Conservation (phyloP, 164 flowering plant species). For the Protea cynaroides region DNA sequence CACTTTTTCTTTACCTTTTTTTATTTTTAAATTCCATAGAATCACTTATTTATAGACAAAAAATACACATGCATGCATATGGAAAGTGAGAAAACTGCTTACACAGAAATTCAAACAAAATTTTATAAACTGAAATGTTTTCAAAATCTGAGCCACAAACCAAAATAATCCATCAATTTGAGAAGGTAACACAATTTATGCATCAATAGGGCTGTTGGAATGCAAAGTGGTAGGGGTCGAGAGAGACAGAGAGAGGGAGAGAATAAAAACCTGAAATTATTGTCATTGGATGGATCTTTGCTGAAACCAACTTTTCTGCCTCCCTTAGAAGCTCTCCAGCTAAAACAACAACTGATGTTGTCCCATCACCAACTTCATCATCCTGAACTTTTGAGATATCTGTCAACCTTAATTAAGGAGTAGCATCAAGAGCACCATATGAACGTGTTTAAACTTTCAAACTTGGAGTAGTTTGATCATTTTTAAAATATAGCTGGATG, state of each 20-base stretch:
- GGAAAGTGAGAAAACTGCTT: too few species aligned
- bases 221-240: not conserved
- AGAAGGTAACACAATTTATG: not conserved
- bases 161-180: not conserved
- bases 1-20: too few species aligned
- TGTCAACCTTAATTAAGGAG: conserved; percentile 31
- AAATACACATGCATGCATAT: too few species aligned
- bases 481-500: not conserved
- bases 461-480: too few species aligned
- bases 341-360: conserved; percentile 96
- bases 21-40: too few species aligned
- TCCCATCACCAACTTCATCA: conserved; percentile 99
- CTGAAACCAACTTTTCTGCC: conserved; percentile 81
- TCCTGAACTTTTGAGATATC: conserved; percentile 98
- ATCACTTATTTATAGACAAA: too few species aligned
- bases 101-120: too few species aligned
- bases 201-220: too few species aligned
- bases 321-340: conserved; percentile 96
- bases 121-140: too few species aligned
- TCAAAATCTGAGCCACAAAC: not conserved
- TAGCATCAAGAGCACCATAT: not conserved
- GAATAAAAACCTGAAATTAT: conserved; percentile 64
- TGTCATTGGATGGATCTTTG: conserved; percentile 98
- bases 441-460: not conserved
- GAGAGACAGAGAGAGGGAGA: not conserved